phyloP scores from a whole-genome alignment of 2,329 filamentous ascomycete species.

The Botrytis sinoallii region DNA sequence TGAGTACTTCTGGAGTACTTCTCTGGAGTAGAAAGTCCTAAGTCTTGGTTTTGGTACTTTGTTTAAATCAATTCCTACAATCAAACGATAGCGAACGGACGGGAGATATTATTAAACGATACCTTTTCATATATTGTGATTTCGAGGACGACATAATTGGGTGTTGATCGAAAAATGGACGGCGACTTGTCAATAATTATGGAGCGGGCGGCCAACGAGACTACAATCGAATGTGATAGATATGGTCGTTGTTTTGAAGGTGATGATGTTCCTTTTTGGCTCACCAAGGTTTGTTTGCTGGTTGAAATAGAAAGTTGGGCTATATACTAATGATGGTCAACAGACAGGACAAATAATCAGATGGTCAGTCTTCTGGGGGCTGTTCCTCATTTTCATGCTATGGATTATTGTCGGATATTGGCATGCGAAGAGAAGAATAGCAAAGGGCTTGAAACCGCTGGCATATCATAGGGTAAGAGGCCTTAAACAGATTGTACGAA shows the following conservation, averaged over 20 bases:
- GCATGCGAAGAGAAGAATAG: conserved; percentile 66
- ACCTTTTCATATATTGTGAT: neutral
- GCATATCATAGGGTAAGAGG: conserved; percentile 64
- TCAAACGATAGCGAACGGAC: neutral
- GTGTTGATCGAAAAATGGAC: neutral
- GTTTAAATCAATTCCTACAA: neutral
- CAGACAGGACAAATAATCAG: conserved; percentile 50
- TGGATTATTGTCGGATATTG: conserved; percentile 67
- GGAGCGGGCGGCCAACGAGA: neutral
- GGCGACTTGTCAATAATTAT: neutral
- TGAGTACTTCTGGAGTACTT: conserved; percentile 4
- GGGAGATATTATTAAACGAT: neutral
- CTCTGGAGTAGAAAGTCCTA: neutral
- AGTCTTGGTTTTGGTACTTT: neutral
- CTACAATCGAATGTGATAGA: neutral
- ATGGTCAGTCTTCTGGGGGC: conserved; percentile 64
- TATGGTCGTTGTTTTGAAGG: conserved; percentile 33
- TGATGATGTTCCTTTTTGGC: conserved; percentile 40
- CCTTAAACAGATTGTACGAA: neutral
- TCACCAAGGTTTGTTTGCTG: conserved; percentile 39
- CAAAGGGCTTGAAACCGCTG: conserved; percentile 62
- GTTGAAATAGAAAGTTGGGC: neutral
- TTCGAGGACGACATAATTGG: neutral
- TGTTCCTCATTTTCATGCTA: conserved; percentile 56
- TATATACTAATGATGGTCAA: conserved; percentile 31